Evolutionary conservation across 2,329 filamentous ascomycete species (phyloP), one percentile per base, ranked within the genome.

Genomic region (Diaporthe aspalathi): DNA sequence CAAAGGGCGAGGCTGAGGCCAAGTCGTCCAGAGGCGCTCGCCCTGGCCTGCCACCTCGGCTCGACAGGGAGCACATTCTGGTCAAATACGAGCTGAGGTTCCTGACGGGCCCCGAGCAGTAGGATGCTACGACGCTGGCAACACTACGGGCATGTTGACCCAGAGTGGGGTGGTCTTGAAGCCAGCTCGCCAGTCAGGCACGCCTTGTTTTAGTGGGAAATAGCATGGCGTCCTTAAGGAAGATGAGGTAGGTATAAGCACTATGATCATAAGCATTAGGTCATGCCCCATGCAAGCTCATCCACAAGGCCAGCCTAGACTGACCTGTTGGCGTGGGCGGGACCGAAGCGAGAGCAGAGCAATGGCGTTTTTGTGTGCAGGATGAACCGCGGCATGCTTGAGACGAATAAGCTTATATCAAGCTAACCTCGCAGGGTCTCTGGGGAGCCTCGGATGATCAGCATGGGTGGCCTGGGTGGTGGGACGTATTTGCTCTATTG

Each of bases 341-440:
- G 60, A 63, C 20, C 27, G 27, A 49, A 12, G 43, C 43, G 43
- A 49, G 27, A 14, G 20, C 60, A 35, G 27, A 35, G 27, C 43
- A 35, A 63, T 49, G 60, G 60, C 40, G 56, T n/a, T n/a, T n/a
- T n/a, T n/a, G n/a, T 49, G 32, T 35, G 9, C 8, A 29, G 38
- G 40, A 49, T 40, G 20, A 49, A 63, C 27, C 17, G 57, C 57
- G 20, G 27, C 57, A 47, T 20, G 57, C 57, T 49, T 63, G 60
- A 63, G 49, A 35, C 60, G 60, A 63, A 63, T 63, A 63, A 63
- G 60, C 60, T 63, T 63, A 63, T 63, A 49, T 63, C 60, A 63
- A 49, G 43, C 43, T 63, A 63, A 49, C 35, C 35, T 35, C 43
- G 17, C 22, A 49, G 60, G 43, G 27, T 63, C 24, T 49, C 60